These are phyloP conservation scores for Samsoniella hepiali DNA, from an alignment of 2,329 filamentous ascomycete genomes.

Conservation along the genomic window DNA sequence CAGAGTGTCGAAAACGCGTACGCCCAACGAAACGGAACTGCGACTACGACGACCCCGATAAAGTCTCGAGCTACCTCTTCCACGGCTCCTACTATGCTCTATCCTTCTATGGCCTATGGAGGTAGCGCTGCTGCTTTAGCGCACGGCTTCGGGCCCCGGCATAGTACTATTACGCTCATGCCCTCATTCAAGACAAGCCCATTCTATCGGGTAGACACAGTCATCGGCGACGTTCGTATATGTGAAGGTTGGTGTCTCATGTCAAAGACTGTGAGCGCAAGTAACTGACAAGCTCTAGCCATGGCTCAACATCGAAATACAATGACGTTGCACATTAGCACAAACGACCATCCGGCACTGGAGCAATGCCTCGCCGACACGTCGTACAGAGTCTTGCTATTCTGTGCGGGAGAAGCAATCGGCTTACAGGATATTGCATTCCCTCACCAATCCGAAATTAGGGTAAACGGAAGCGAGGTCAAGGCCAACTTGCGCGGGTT, in stretches of 20 bases:
- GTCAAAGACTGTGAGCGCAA: background rate
- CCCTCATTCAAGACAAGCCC: constrained; percentile 67
- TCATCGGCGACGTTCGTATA: constrained; percentile 61
- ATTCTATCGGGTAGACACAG: constrained; percentile 71
- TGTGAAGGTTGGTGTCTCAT: constrained; percentile 62
- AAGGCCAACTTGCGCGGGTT: constrained; percentile 91
- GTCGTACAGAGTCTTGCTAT: constrained; percentile 73
- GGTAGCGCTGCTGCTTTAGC: background rate
- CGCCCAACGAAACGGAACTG: constrained; percentile 29
- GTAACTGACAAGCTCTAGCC: constrained; percentile 42
- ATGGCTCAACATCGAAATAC: constrained; percentile 55
- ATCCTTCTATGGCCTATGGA: constrained; percentile 14
- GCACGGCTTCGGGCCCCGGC: constrained; percentile 14
- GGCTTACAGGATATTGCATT: constrained; percentile 77
- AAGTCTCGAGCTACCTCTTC: constrained; percentile 19
- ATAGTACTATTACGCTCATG: constrained; percentile 22
- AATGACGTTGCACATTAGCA: constrained; percentile 42
- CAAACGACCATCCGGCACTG: constrained; percentile 51
- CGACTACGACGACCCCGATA: constrained; percentile 23
- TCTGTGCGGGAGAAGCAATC: constrained; percentile 67
- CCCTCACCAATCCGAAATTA: constrained; percentile 87
- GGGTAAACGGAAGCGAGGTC: constrained; percentile 82
- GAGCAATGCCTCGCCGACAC: constrained; percentile 57
- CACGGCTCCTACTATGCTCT: constrained; percentile 18
- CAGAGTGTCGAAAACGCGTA: constrained; percentile 40